A percentile compares a stretch with the other conserved stretches of the same genome.
phyloP scores from a whole-genome alignment of 2,329 filamentous ascomycete species.

The Cadophora malorum region DNA sequence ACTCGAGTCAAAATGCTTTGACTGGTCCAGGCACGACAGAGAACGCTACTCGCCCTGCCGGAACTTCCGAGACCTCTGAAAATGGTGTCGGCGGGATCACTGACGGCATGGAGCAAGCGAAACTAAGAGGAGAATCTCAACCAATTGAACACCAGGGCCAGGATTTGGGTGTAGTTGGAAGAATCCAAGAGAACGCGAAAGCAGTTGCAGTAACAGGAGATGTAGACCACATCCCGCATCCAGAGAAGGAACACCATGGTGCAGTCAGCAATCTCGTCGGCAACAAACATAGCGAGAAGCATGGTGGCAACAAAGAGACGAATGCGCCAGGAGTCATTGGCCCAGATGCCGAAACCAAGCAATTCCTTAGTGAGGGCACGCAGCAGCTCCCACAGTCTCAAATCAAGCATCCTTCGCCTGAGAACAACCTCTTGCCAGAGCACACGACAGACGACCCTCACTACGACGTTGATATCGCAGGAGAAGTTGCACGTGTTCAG shows the following conservation, averaged over 20 bases:
- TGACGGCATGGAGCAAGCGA: conserved; percentile 23
- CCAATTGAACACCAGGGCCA: conserved; percentile 28
- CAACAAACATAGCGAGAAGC: conserved; percentile 12
- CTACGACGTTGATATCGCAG: conserved; percentile 66
- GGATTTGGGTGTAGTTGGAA: conserved; percentile 29
- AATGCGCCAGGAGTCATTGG: conserved; percentile 25
- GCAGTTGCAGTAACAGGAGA: conserved; percentile 37
- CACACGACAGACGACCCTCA: conserved; percentile 65
- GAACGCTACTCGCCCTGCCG: conserved; percentile 29
- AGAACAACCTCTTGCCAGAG: conserved; percentile 51
- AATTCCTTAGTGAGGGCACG: conserved; percentile 41
- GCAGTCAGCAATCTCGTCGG: conserved; percentile 1
- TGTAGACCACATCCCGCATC: conserved; percentile 37
- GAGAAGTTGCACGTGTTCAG: conserved; percentile 68
- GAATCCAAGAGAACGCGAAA: conserved; percentile 36
- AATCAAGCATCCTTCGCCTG: conserved; percentile 35
- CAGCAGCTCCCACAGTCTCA: conserved; percentile 34
- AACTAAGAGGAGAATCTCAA: conserved; percentile 20
- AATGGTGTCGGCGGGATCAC: conserved; percentile 12
- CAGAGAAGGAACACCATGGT: conserved; percentile 14
- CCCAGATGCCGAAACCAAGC: conserved; percentile 32
- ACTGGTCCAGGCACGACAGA: conserved; percentile 34
- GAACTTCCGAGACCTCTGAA: conserved; percentile 1
- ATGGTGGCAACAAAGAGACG: background rate
- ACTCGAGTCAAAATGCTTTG: conserved; percentile 13